Conservation (phyloP, 352 stramenopile species). For the Thalassiosira mediterranea region DNA sequence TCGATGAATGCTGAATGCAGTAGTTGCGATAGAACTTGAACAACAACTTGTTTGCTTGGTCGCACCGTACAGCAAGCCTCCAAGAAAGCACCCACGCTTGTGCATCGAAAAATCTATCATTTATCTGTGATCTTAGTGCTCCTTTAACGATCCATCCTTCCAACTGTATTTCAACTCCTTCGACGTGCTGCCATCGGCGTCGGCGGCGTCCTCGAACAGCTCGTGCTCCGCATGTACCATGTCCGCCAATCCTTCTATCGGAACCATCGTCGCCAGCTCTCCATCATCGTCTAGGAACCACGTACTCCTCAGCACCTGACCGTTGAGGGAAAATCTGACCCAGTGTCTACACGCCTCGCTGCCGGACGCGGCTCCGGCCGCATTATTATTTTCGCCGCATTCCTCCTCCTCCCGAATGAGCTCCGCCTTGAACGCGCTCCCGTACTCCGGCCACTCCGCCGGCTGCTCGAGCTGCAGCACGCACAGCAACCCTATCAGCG, state of each 20-base stretch:
- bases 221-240: slow-evolving; percentile 60
- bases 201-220: slow-evolving; percentile 3
- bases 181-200: too few species aligned
- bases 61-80: too few species aligned
- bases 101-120: too few species aligned
- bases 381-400: slow-evolving; percentile 1
- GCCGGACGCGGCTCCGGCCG: too few species aligned
- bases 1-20: too few species aligned
- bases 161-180: not conserved
- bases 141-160: slow-evolving; percentile 10
- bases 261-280: slow-evolving; percentile 54
- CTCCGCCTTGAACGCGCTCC: slow-evolving; percentile 68
- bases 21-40: too few species aligned
- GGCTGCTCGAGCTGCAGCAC: slow-evolving; percentile 68
- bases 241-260: slow-evolving; percentile 42
- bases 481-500: slow-evolving; percentile 77
- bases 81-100: too few species aligned
- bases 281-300: slow-evolving; percentile 47
- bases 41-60: too few species aligned
- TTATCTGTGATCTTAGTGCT: too few species aligned
- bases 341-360: too few species aligned
- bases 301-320: slow-evolving; percentile 55
- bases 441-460: slow-evolving; percentile 72
- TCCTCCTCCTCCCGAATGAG: slow-evolving; percentile 57
- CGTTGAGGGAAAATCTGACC: slow-evolving; percentile 78